Base-by-base conservation (phyloP, 1,139 yeast species). In the Hanseniaspora sp. region DNA sequence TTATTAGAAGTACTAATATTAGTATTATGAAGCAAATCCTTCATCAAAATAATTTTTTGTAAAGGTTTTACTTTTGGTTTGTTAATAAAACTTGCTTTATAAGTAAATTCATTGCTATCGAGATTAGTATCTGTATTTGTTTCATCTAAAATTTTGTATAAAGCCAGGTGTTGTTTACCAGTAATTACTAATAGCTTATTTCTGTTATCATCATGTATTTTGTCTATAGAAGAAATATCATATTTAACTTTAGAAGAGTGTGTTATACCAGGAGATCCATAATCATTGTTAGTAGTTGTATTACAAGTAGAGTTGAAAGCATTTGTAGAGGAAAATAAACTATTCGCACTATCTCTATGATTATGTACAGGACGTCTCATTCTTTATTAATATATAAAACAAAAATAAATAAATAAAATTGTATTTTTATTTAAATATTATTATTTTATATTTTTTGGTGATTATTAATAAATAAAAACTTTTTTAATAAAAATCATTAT, bases 181-280 rank as follows among this genome's bases (percentile, higher is more conserved):
- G 54, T 41, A 2, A 45, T 44, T 15, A 51, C 48, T 7, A 51
- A n/a, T 8, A 51, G 30, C 23, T 42, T 51, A 11, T 51, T 46
- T 44, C 48, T 51, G 13, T 33, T 18, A 7, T 44, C 45, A 44
- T 51, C 54, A n/a, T 51, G 54, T 30, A 51, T 44, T 15, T 44
- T 51, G n/a, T 51, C 54, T 38, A 51, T 51, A 12, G 54, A 51
- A 7, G 45, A 51, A 13, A 51, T 30, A n/a, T 51, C 54, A 11
- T 46, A 30, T 23, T 44, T 51, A n/a, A 31, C 11, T 35, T 33
- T 43, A 3, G 42, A 18, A 3, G 54, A 51, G 30, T 51, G 54
- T 8, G 54, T 51, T 34, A 51, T 51, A 7, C 54, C 54, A 12
- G 54, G 54, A 11, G 54, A 37, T 18, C 54, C 54, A 40, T 51